Conservation (phyloP, 805 yeast genomes). For the Metschnikowia hibisci region DNA sequence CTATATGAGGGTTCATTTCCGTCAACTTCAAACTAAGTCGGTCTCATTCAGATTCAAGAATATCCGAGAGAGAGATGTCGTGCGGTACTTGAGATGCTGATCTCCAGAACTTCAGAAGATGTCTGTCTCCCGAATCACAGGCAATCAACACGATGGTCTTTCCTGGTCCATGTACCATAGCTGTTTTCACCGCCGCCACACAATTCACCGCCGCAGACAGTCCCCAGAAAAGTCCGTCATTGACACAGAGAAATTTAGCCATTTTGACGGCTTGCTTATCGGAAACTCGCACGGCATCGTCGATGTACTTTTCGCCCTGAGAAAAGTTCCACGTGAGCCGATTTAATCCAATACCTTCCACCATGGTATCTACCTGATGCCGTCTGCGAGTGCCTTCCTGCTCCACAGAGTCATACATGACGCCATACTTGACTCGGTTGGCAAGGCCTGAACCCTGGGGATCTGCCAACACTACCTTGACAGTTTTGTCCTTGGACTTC, state of each 20-base stretch:
- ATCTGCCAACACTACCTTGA: slow-evolving; percentile 73
- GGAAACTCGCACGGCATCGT: slow-evolving; percentile 72
- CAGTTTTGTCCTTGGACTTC: slow-evolving; percentile 42
- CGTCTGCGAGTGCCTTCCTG: slow-evolving; percentile 90
- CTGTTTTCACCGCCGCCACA: slow-evolving; percentile 71
- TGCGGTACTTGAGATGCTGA: slow-evolving; percentile 41
- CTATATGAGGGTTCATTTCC: too few relatives aligned
- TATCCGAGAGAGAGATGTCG: slow-evolving; percentile 35
- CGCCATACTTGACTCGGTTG: slow-evolving; percentile 82
- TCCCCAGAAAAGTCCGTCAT: slow-evolving; percentile 91
- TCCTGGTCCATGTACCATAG: slow-evolving; percentile 48
- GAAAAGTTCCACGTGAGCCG: slow-evolving; percentile 79
- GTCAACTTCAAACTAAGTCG: neutral
- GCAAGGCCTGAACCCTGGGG: slow-evolving; percentile 94
- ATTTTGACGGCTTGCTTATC: slow-evolving; percentile 80
- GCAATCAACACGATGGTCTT: slow-evolving; percentile 76
- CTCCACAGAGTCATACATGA: slow-evolving; percentile 87
- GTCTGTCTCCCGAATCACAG: slow-evolving; percentile 91
- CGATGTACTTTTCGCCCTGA: slow-evolving; percentile 65
- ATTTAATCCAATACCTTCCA: slow-evolving; percentile 92
- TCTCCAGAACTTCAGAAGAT: slow-evolving; percentile 90
- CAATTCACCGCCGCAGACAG: slow-evolving; percentile 92
- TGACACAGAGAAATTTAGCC: slow-evolving; percentile 77
- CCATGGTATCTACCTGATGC: slow-evolving; percentile 92
- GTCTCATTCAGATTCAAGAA: slow-evolving; percentile 12